Percentiles rank a stretch among this genome's conserved stretches.
Evolutionary conservation across 1,284 basidiomycete species (phyloP).

Genomic region (Trametes hirsuta): DNA sequence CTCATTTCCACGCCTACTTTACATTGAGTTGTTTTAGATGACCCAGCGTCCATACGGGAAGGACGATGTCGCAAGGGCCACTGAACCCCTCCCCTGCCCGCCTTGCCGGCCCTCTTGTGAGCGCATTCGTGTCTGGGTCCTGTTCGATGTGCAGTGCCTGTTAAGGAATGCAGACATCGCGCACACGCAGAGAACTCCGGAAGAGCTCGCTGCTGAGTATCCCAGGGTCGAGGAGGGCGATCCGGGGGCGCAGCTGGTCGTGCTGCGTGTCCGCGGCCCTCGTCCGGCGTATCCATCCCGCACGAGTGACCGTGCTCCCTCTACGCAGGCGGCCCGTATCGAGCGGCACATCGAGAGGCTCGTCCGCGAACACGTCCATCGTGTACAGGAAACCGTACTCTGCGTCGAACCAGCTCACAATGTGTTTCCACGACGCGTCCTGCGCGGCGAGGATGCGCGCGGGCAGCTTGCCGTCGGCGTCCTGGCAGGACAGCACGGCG

Average conservation of each 20-base stretch:
- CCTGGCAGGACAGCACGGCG: constrained; percentile 15
- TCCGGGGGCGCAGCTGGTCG: not conserved
- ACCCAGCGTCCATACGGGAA: not conserved
- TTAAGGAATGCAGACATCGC: not conserved
- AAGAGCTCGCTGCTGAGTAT: not conserved
- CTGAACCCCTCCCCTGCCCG: not conserved
- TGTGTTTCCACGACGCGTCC: not conserved
- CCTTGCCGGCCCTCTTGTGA: not conserved
- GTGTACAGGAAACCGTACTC: not conserved
- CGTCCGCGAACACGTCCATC: not conserved
- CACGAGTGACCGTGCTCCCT: not conserved
- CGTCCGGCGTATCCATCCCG: not conserved
- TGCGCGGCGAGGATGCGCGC: constrained; percentile 11
- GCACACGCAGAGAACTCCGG: not conserved
- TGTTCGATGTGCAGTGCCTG: not conserved
- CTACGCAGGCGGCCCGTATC: not conserved
- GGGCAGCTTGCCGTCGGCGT: constrained; percentile 5
- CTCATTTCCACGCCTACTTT: not conserved
- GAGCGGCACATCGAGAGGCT: not conserved
- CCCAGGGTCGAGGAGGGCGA: not conserved
- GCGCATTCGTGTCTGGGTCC: not conserved
- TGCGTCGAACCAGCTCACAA: constrained; percentile 7
- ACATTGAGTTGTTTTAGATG: not conserved
- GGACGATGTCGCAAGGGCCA: not conserved
- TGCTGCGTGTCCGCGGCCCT: not conserved